Evolutionary conservation across 2,329 filamentous ascomycete species (phyloP), one percentile per base, ranked within the genome.

Genomic region (Diaporthe nobilis): DNA sequence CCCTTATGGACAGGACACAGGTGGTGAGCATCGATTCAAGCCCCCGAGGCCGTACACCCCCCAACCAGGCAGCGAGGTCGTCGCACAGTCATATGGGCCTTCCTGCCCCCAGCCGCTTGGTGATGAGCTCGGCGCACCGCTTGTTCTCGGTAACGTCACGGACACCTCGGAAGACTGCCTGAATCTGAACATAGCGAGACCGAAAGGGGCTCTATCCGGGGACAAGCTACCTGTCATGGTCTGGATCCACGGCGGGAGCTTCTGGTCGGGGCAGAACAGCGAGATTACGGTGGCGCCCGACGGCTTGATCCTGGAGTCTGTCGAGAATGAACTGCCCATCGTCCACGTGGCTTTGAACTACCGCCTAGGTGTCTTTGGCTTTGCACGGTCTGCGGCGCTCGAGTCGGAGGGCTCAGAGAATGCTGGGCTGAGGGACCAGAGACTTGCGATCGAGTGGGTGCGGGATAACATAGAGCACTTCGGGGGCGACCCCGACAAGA

Each of bases 1-100:
- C 31, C 85, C 83, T 1, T 89, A 87, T 65, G 87, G 85, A 6
- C 78, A 87, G 70, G 86, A 88, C 76, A 89, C 87, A 0, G 78
- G 85, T 75, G 86, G 86, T 13, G 77, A 78, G 37, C 84, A 86
- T 67, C 83, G 87, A 65, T 89, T 89, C 80, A 86, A 85, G 73
- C 86, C 87, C 9, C 87, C 87, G 2, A 77, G 80, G 51, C 81
- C 82, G 1, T 83, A 83, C 72, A 77, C 80, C 0, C 82, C 84
- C 1, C 42, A 77, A 4, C 77, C 80, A 3, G 85, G 85, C 8
- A 81, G 80, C 37, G 79, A 79, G 8, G 79, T 87, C 72, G 79
- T 85, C 76, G 86, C 85, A 1, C 85, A 82, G 10, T 80, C 82
- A 1, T 82, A 84, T 47, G 87, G 87, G 0, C 82, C 84, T 4